A percentile compares a stretch with the other conserved stretches of the same genome.
These are phyloP conservation scores for Elymus sibiricus DNA, from an alignment of 176 grass and related monocot genomes.

Conservation along the genomic window DNA sequence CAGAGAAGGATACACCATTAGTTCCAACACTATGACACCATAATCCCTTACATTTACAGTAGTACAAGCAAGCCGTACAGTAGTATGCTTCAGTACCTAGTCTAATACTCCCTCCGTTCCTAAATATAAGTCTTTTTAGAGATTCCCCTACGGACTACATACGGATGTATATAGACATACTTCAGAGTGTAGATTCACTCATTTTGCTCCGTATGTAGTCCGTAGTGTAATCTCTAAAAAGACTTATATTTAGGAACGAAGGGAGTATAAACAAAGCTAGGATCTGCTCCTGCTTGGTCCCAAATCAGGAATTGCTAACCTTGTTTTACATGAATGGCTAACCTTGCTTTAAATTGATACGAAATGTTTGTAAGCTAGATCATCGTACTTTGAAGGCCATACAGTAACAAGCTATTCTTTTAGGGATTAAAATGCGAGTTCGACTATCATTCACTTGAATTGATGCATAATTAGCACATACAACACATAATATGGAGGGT, in stretches of 20 bases:
- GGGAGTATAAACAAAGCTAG: neutral
- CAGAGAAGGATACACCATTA: constrained; percentile 9
- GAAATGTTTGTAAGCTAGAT: neutral
- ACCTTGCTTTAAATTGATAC: neutral
- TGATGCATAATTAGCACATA: neutral
- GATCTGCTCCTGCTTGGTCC: neutral
- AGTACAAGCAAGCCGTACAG: neutral
- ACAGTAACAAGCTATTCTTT: neutral
- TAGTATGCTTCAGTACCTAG: neutral
- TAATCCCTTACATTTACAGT: neutral
- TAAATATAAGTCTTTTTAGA: too few species aligned
- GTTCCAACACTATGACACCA: neutral
- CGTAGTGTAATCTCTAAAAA: too few species aligned
- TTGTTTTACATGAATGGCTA: neutral
- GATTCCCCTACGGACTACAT: too few species aligned
- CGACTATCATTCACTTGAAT: neutral
- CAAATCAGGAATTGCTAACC: neutral
- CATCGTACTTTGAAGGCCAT: neutral
- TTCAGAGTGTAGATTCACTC: too few species aligned
- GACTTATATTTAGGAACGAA: too few species aligned
- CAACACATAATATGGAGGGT: neutral
- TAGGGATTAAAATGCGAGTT: neutral
- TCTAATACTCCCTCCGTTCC: neutral
- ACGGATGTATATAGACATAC: too few species aligned
- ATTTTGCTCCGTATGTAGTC: too few species aligned